Evolutionary conservation across 352 stramenopile species (phyloP).

Genomic region (Pythium utonaiense): DNA sequence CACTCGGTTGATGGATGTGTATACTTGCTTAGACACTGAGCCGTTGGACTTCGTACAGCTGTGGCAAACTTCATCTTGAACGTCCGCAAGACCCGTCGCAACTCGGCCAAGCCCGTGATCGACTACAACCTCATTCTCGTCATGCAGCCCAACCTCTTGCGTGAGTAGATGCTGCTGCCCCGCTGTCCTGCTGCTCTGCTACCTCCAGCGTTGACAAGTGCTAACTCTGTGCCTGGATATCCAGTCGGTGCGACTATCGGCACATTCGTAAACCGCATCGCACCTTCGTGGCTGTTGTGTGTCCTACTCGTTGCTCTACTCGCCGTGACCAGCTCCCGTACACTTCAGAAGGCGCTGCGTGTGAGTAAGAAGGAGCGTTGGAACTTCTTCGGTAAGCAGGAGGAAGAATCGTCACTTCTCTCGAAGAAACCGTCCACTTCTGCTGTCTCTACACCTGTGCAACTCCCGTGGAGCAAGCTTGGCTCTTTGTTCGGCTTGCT

Average conservation of each 20-base stretch:
- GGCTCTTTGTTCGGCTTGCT: conserved; percentile 82
- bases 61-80: conserved; percentile 94
- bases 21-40: not conserved
- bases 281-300: conserved; percentile 86
- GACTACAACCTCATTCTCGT: conserved; percentile 97
- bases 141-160: conserved; percentile 91
- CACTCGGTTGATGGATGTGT: too few species aligned
- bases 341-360: conserved; percentile 85
- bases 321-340: conserved; percentile 80
- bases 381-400: conserved; percentile 4
- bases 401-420: conserved; percentile 3
- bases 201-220: not conserved
- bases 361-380: conserved; percentile 43
- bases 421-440: not conserved
- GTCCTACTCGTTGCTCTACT: conserved; percentile 90
- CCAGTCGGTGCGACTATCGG: conserved; percentile 65
- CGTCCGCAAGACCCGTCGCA: conserved; percentile 82
- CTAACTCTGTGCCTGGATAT: not conserved
- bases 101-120: conserved; percentile 90
- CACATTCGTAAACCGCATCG: conserved; percentile 89
- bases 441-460: conserved; percentile 50
- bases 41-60: conserved; percentile 23
- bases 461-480: conserved; percentile 74
- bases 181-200: not conserved
- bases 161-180: too few species aligned